phyloP scores from a whole-genome alignment of 257 asterid genomes.

The Haberlea rhodopensis region DNA sequence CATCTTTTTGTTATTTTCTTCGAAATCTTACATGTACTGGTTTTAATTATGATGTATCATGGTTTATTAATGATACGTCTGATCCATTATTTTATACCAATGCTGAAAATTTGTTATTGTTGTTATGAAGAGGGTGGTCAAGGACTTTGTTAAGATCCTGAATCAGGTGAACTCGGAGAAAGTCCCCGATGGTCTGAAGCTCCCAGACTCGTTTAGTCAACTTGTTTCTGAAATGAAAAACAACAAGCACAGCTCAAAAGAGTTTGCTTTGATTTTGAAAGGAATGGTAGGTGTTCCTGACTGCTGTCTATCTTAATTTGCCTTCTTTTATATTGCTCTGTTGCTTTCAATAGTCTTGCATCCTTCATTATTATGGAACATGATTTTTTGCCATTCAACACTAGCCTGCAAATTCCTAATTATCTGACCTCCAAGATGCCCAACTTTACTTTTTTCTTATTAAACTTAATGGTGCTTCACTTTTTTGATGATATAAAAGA shows the following conservation, averaged over 20 bases:
- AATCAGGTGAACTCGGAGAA: constrained; percentile 87
- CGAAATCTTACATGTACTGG: constrained; percentile 6
- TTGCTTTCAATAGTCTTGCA: not conserved
- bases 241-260: constrained; percentile 77
- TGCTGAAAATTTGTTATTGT: constrained; percentile 27
- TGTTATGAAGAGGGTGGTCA: constrained; percentile 68
- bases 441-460: not conserved
- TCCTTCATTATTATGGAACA: not conserved
- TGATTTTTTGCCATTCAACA: not conserved
- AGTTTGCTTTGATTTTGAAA: constrained; percentile 83
- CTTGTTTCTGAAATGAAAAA: constrained; percentile 90
- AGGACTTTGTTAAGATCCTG: constrained; percentile 83
- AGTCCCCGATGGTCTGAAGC: constrained; percentile 77
- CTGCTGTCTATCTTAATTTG: constrained; percentile 7
- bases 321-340: not conserved
- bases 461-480: not conserved
- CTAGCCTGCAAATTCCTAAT: not conserved
- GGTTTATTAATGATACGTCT: constrained; percentile 7
- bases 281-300: constrained; percentile 75
- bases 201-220: constrained; percentile 85
- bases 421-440: not conserved
- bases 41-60: constrained; percentile 15
- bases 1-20: constrained; percentile 17
- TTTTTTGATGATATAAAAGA: too few species aligned
- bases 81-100: constrained; percentile 8